Evolutionary conservation across 139 green algal species (phyloP), one percentile per base, ranked within the genome.

Genomic region (Choricystis sp.): DNA sequence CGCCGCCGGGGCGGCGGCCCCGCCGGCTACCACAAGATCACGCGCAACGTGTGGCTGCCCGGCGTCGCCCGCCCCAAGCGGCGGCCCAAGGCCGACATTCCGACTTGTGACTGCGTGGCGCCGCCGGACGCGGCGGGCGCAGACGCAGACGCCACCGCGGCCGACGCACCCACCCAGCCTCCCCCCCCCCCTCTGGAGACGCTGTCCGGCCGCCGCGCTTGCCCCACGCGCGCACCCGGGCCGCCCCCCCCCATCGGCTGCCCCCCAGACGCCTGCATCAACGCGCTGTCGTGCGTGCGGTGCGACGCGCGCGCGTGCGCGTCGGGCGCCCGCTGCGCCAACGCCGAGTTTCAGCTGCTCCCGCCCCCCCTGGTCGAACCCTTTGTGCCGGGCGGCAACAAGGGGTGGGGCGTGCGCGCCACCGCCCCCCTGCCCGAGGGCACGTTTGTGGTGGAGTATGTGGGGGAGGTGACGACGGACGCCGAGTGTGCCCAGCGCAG

Each of bases 401-500:
- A 77, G 28, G 81, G 78, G 20, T 85, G 80, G 80, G 87, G 87
- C 25, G 81, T 94, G 27, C 76, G 78, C 2, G 69, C 79, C 0
- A 60, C 58, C 22, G 61, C 77, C 62, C 57, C 49, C n/a, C 72
- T 93, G 21, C 19, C 31, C 0, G 66, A 57, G 21, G 83, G 85
- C 49, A 65, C 56, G n/a, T 95, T 93, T 66, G 63, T 95, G 16
- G 75, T 91, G 30, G 87, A 95, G 81, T 95, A 95, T 58, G 75
- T 74, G 48, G 87, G 87, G 27, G 79, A 90, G 74, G 76, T 86
- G 31, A 65, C 48, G 1, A 5, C 25, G 63, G 62, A 74, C 1
- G 24, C 9, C 27, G 83, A 85, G 75, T 73, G 84, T 61, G 30
- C 64, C 31, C 62, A 63, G 21, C 77, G 88, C 56, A 89, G 89